Percentiles rank a stretch among this genome's conserved stretches.
Evolutionary conservation across 2,329 filamentous ascomycete genomes (phyloP).

Genomic region (Trichoderma guizhouense): DNA sequence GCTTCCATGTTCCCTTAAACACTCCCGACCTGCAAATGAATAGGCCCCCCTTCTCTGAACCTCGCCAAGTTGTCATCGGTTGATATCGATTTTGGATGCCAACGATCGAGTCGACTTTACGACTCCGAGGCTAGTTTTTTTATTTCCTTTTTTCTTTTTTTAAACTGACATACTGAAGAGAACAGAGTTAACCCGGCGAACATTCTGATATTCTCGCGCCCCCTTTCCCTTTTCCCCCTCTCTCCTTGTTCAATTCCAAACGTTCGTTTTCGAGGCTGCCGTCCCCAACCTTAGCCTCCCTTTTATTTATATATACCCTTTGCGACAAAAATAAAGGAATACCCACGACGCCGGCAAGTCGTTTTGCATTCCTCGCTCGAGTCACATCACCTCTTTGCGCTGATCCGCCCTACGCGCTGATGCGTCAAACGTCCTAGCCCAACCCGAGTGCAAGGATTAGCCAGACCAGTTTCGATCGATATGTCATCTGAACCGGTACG

Average conservation of each 20-base stretch:
- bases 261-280: conserved; percentile 14
- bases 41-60: conserved; percentile 24
- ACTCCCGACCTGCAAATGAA: conserved; percentile 28
- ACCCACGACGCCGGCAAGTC: conserved; percentile 20
- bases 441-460: conserved; percentile 14
- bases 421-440: conserved; percentile 29
- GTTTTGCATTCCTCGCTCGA: conserved; percentile 32
- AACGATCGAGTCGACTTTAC: conserved; percentile 21
- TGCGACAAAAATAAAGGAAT: not conserved
- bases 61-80: conserved; percentile 27
- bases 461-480: conserved; percentile 25
- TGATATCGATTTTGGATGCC: conserved; percentile 7
- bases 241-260: conserved; percentile 15
- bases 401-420: conserved; percentile 31
- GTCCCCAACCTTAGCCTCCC: not conserved
- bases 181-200: conserved; percentile 15
- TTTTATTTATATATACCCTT: conserved; percentile 15
- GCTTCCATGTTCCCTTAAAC: conserved; percentile 31
- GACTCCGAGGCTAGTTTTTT: conserved; percentile 6
- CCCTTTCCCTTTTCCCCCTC: not conserved
- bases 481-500: conserved; percentile 41
- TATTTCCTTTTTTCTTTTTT: not conserved
- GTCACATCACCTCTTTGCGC: conserved; percentile 20
- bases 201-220: conserved; percentile 16
- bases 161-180: not conserved